Conservation (phyloP, 2,329 filamentous ascomycete species). For the Chrysoporthe puriensis region DNA sequence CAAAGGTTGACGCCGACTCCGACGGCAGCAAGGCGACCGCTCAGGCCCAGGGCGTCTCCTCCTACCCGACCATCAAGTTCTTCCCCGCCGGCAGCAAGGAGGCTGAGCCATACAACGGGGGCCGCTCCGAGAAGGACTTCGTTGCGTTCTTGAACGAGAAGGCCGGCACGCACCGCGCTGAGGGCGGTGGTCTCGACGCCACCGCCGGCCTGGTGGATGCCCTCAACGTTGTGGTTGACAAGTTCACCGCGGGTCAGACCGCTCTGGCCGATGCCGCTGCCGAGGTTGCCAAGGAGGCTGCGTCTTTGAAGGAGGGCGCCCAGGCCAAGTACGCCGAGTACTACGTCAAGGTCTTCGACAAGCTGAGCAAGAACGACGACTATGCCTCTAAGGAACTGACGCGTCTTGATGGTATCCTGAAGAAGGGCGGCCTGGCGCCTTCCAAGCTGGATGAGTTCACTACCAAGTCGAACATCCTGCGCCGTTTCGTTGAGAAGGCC, state of each 20-base stretch:
- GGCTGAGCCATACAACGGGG: slow-evolving; percentile 72
- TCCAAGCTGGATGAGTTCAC: slow-evolving; percentile 89
- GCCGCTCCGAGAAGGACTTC: slow-evolving; percentile 75
- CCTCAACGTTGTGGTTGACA: slow-evolving; percentile 76
- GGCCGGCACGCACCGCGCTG: slow-evolving; percentile 81
- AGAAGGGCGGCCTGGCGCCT: slow-evolving; percentile 83
- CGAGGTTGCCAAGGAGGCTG: slow-evolving; percentile 74
- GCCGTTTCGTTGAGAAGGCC: slow-evolving; percentile 70
- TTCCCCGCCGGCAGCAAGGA: slow-evolving; percentile 85
- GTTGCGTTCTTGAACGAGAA: slow-evolving; percentile 85
- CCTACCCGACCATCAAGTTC: slow-evolving; percentile 98
- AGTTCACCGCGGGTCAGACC: slow-evolving; percentile 66
- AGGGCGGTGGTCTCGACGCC: slow-evolving; percentile 78
- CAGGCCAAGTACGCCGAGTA: slow-evolving; percentile 85
- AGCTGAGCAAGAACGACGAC: slow-evolving; percentile 75
- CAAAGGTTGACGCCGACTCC: slow-evolving; percentile 93
- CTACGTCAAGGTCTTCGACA: slow-evolving; percentile 89
- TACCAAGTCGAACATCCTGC: slow-evolving; percentile 84
- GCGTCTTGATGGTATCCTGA: slow-evolving; percentile 76
- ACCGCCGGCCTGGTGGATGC: slow-evolving; percentile 80
- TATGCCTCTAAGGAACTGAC: slow-evolving; percentile 86
- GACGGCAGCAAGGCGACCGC: slow-evolving; percentile 81
- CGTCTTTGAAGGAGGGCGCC: slow-evolving; percentile 62
- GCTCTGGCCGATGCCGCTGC: slow-evolving; percentile 65
- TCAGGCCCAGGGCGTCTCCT: slow-evolving; percentile 74